A percentile compares a stretch with the other conserved stretches of the same genome.
phyloP scores from a whole-genome alignment of 768 basidiomycete species.

The Suillus bovinus region DNA sequence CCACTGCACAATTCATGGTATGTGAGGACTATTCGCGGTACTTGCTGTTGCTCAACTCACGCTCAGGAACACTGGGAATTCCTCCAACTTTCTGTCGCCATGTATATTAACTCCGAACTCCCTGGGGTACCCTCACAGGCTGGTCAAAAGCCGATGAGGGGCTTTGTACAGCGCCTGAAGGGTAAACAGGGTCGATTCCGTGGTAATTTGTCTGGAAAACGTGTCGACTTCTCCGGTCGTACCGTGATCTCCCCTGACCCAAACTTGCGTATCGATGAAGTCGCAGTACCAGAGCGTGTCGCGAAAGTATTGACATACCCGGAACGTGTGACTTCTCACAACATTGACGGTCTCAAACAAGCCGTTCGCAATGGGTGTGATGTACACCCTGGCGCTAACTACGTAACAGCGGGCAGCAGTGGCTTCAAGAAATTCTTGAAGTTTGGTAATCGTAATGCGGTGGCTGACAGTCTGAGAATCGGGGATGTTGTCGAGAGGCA shows the following conservation, averaged over 20 bases:
- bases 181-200: slow-evolving; percentile 99
- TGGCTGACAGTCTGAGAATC: slow-evolving; percentile 79
- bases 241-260: slow-evolving; percentile 99
- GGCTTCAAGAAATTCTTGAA: slow-evolving; percentile 85
- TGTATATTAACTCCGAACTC: slow-evolving; percentile 97
- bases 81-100: slow-evolving; percentile 89
- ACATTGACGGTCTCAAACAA: slow-evolving; percentile 71
- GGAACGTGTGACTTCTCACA: slow-evolving; percentile 90
- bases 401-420: slow-evolving; percentile 78
- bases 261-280: slow-evolving; percentile 98
- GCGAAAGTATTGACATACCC: slow-evolving; percentile 96
- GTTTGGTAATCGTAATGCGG: slow-evolving; percentile 77
- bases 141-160: slow-evolving; percentile 93
- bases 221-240: slow-evolving; percentile 97
- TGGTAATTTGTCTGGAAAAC: slow-evolving; percentile 97
- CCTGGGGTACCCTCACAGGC: slow-evolving; percentile 88
- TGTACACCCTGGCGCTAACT: slow-evolving; percentile 94
- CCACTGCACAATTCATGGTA: slow-evolving; percentile 89
- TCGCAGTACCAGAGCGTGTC: slow-evolving; percentile 94
- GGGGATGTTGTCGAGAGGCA: slow-evolving; percentile 97
- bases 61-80: slow-evolving; percentile 97
- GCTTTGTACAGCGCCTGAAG: slow-evolving; percentile 96
- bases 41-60: slow-evolving; percentile 6
- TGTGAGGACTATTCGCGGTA: slow-evolving; percentile 7
- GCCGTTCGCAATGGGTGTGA: slow-evolving; percentile 90